Conservation (phyloP, 2,329 filamentous ascomycete species). For the Magnaporthiopsis rhizophila region DNA sequence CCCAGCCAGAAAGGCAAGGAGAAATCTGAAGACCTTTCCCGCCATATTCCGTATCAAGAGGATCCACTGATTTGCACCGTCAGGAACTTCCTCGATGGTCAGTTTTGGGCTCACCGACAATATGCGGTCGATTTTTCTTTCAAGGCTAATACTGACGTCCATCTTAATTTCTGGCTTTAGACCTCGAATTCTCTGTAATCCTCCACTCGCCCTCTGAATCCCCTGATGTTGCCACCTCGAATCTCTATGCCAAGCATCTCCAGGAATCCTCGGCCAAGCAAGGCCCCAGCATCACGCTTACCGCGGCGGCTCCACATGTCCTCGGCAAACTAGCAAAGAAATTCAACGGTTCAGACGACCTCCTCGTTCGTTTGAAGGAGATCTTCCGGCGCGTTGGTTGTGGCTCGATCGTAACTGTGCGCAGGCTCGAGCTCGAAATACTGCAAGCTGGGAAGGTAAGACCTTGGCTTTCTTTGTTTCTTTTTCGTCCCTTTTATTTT, state of each 20-base stretch:
- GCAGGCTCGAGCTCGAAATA: conserved; percentile 43
- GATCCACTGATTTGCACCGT: conserved; percentile 34
- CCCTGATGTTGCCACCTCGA: conserved; percentile 29
- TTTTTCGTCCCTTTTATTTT: conserved; percentile 12
- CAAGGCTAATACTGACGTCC: too few species aligned
- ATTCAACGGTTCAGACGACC: background rate
- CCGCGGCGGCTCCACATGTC: background rate
- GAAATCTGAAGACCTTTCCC: conserved; percentile 9
- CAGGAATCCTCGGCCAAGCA: conserved; percentile 17
- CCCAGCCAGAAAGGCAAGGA: conserved; percentile 35
- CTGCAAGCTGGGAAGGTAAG: conserved; percentile 43
- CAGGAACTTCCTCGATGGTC: conserved; percentile 45
- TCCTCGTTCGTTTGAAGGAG: conserved; percentile 21
- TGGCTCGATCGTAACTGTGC: conserved; percentile 31
- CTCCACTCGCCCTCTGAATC: conserved; percentile 19
- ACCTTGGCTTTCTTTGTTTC: background rate
- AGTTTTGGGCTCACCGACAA: conserved; percentile 11
- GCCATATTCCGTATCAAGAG: conserved; percentile 7
- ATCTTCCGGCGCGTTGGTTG: conserved; percentile 27
- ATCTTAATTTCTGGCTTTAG: conserved; percentile 19
- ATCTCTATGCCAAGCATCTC: conserved; percentile 33
- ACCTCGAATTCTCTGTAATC: conserved; percentile 38
- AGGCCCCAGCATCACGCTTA: background rate
- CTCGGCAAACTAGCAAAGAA: conserved; percentile 1
- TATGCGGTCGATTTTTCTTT: too few species aligned